A percentile compares a stretch with the other conserved stretches of the same genome.
Conservation (phyloP, 148 eudicot species). For the Vaccinium myrtillus region DNA sequence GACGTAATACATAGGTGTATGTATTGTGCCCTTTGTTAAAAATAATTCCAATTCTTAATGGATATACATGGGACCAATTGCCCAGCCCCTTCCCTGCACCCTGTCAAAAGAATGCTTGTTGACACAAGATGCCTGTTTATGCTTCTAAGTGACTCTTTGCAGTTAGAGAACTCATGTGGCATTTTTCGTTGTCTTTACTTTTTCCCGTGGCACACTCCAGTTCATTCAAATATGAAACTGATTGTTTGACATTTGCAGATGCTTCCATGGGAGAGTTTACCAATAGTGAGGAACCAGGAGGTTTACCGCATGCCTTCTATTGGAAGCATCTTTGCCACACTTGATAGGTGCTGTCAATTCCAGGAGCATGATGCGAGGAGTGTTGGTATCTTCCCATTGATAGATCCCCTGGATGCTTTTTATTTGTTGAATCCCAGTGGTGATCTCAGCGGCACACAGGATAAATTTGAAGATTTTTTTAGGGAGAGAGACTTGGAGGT, state of each 20-base stretch:
- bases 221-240: not conserved
- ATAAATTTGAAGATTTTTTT: slow-evolving; percentile 84
- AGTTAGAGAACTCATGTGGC: not conserved
- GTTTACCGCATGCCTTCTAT: slow-evolving; percentile 97
- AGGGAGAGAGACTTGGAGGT: slow-evolving; percentile 71
- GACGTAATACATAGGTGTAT: not conserved
- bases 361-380: slow-evolving; percentile 32
- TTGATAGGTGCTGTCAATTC: slow-evolving; percentile 42
- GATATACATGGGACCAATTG: too few relatives aligned
- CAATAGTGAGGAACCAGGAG: slow-evolving; percentile 74
- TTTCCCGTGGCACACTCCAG: not conserved
- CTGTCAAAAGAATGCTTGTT: too few relatives aligned
- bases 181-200: not conserved
- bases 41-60: not conserved
- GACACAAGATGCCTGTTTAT: not conserved
- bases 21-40: not conserved
- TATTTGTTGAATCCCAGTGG: slow-evolving; percentile 93
- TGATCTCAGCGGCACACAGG: slow-evolving; percentile 74
- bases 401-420: slow-evolving; percentile 93
- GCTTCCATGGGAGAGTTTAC: slow-evolving; percentile 96
- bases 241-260: slow-evolving; percentile 47
- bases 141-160: not conserved
- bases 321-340: slow-evolving; percentile 57
- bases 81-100: too few relatives aligned
- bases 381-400: slow-evolving; percentile 51